Evolutionary conservation across 306 rosid genomes (phyloP).

Genomic region (Amphicarpaea edgeworthii): DNA sequence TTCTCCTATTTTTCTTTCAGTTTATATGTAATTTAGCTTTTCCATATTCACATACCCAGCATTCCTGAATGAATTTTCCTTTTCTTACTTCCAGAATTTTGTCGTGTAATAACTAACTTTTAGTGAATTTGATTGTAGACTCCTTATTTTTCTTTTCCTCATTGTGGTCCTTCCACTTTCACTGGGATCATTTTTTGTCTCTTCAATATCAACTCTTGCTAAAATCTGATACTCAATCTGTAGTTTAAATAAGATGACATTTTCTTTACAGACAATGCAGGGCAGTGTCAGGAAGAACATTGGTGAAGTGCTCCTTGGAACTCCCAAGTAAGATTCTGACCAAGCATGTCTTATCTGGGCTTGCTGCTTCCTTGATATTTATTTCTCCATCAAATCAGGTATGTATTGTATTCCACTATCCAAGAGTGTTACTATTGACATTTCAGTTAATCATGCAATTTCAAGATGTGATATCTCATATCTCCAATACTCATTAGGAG

Average conservation of each 20-base stretch:
- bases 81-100: background rate
- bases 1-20: background rate
- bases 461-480: conserved; percentile 14
- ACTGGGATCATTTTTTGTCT: conserved; percentile 4
- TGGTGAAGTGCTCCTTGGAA: conserved; percentile 61
- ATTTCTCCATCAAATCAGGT: conserved; percentile 81
- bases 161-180: background rate
- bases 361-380: conserved; percentile 78
- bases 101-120: background rate
- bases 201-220: background rate
- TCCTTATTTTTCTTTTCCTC: background rate
- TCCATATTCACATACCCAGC: background rate
- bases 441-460: conserved; percentile 27
- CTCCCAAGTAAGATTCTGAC: conserved; percentile 59
- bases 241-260: conserved; percentile 31
- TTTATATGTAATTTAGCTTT: background rate
- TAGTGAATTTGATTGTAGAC: background rate
- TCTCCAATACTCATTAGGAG: conserved; percentile 20
- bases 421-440: conserved; percentile 11
- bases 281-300: conserved; percentile 57
- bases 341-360: conserved; percentile 66
- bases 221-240: conserved; percentile 14
- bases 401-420: conserved; percentile 36
- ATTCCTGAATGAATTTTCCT: background rate
- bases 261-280: conserved; percentile 56